phyloP scores from a whole-genome alignment of 2,329 filamentous ascomycete genomes.

The Clonostachys solani region DNA sequence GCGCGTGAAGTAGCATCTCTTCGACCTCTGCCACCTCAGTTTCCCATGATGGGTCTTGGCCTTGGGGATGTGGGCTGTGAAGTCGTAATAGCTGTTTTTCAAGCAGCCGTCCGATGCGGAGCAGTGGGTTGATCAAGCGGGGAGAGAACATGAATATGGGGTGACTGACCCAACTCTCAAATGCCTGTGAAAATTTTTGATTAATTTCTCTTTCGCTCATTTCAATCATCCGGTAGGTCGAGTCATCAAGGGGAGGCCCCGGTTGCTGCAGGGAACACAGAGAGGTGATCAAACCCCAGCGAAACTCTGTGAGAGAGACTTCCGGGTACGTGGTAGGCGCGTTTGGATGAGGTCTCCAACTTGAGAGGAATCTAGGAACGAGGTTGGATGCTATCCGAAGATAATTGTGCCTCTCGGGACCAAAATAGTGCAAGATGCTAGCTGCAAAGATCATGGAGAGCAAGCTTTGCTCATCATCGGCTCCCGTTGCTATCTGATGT shows the following conservation, averaged over 20 bases:
- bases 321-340: slow-evolving; percentile 1
- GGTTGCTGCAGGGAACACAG: slow-evolving; percentile 7
- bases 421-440: slow-evolving; percentile 5
- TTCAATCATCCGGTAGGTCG: slow-evolving; percentile 4
- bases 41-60: slow-evolving; percentile 1
- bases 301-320: slow-evolving; percentile 6
- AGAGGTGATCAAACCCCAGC: slow-evolving; percentile 7
- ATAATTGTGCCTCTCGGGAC: slow-evolving; percentile 5
- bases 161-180: slow-evolving; percentile 7
- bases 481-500: neutral
- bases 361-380: slow-evolving; percentile 2
- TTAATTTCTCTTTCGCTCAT: slow-evolving; percentile 7
- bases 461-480: slow-evolving; percentile 2
- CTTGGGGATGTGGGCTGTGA: neutral
- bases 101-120: slow-evolving; percentile 6
- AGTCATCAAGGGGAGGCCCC: neutral
- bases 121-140: slow-evolving; percentile 8
- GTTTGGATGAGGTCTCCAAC: neutral
- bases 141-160: slow-evolving; percentile 8
- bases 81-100: slow-evolving; percentile 4
- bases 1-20: slow-evolving; percentile 6
- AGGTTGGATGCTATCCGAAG: slow-evolving; percentile 2
- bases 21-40: slow-evolving; percentile 3
- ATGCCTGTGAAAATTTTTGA: slow-evolving; percentile 7
- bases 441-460: slow-evolving; percentile 6